Conservation (phyloP, 1,139 yeast species). For the Nakaseomyces bracarensis region DNA sequence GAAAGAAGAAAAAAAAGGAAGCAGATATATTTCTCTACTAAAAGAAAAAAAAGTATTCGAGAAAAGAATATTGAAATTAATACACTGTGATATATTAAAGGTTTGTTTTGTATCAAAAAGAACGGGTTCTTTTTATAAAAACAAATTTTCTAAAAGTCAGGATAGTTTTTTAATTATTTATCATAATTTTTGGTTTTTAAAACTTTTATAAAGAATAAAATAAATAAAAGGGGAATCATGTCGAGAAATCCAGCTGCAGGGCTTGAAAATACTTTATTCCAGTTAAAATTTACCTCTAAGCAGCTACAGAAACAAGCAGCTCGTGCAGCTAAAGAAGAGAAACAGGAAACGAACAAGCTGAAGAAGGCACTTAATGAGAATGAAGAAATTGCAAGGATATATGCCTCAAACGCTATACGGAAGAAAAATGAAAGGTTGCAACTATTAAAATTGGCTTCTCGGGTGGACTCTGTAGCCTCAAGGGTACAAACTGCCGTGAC, state of each 20-base stretch:
- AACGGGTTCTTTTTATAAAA: too few species aligned
- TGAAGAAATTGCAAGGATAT: slow-evolving; percentile 85
- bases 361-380: slow-evolving; percentile 55
- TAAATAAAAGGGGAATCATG: slow-evolving; percentile 14
- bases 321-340: slow-evolving; percentile 85
- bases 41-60: too few species aligned
- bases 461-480: slow-evolving; percentile 94
- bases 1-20: too few species aligned
- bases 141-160: too few species aligned
- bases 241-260: slow-evolving; percentile 30
- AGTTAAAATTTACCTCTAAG: slow-evolving; percentile 74
- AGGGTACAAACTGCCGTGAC: slow-evolving; percentile 96
- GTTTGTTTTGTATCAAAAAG: too few species aligned
- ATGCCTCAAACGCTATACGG: slow-evolving; percentile 93
- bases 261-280: slow-evolving; percentile 31
- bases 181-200: too few species aligned
- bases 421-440: slow-evolving; percentile 83
- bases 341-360: slow-evolving; percentile 76
- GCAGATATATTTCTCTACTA: too few species aligned
- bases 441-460: slow-evolving; percentile 69
- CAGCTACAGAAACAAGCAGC: slow-evolving; percentile 84
- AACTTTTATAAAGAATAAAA: not conserved
- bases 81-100: too few species aligned
- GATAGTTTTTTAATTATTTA: too few species aligned
- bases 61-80: too few species aligned